Evolutionary conservation across 495 filamentous ascomycete genomes (phyloP), one percentile per base, ranked within the genome.

Genomic region (Pseudomonodictys pantanalensis): DNA sequence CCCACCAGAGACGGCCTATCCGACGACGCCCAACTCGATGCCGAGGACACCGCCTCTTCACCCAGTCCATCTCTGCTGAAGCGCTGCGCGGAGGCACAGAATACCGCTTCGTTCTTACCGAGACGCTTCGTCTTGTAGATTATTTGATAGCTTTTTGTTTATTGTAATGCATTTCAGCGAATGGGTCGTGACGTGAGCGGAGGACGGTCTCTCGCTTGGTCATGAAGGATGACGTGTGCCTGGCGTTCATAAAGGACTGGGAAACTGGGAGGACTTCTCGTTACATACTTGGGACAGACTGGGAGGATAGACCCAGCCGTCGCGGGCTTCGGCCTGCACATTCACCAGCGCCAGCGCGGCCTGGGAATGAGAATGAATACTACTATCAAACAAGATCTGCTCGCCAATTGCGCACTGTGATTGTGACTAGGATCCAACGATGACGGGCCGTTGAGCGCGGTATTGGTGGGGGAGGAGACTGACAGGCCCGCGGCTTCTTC

Each of bases 21-120:
- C 86, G 25, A 78, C 79, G 20, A 89, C 86, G 52, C 87, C 86
- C 26, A 70, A 82, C 43, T 87, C 85, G 12, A 85, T 86, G 78
- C 85, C 85, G 15, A 76, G 79, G 42, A 87, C 86, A 15, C 86
- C 86, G 11, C 76, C 74, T 30, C 66, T 80, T 54, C 68, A 68
- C 39, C 56, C 72, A 18, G 66, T 80, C 52, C 68, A 67, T 28
- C 55, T 68, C 8, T n/a, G 54, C 11, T 67, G 54, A 67, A 48
- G 22, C 9, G 41, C 55, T 1, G n/a, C n/a, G n/a, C n/a, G n/a
- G n/a, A 41, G 38, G 38, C 26, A 42, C 11, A 12, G 3, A 44
- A 28, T 44, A 8, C 15, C 24, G 35, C 54, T 35, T 60, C 25
- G 23, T 48, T 45, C 47, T 48, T 32, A 15, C 58, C 26, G 58